Base-by-base conservation (phyloP, 139 green algal species). In the Chlorella sp. region DNA sequence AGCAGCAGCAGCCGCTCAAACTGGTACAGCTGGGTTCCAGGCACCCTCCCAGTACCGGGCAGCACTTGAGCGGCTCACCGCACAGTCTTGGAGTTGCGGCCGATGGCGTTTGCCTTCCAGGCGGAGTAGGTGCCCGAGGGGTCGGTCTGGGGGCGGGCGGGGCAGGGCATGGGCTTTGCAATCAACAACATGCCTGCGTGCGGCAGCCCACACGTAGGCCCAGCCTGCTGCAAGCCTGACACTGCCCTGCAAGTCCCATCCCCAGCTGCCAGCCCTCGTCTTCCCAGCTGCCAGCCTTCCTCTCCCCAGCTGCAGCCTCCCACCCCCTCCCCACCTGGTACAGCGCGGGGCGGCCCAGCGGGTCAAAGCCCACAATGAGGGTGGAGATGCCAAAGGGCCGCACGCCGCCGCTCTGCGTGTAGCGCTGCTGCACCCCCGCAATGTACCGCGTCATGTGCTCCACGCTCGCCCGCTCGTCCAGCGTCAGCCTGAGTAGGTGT, bases 71-170 rank as follows among this genome's bases (percentile, higher is more conserved):
- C n/a, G n/a, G 11, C 64, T 40, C 75, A 88, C 64, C 92, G 65
- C 77, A 98, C 93, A 36, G 95, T 97, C 86, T 99, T 99, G 68
- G 92, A 96, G 91, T 99, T 99, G 81, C 97, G 89, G 34, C 97
- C 97, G 67, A 98, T 99, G 9, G 97, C 95, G 73, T 98, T 98
- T 24, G 97, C 97, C 86, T 99, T 99, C 97, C 97, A 99, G 19
- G 93, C 96, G 13, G 93, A 96, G 92, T 95, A 98, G 64, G 94
- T 99, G 34, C 97, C 97, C 14, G 92, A 96, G 34, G 97, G 97
- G 84, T 99, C 97, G 43, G 97, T 99, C 90, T 99, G 46, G 7
- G 96, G 46, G n/a, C n/a, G n/a, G n/a, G n/a, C n/a, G n/a, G n/a
- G n/a, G n/a, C n/a, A n/a, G n/a, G n/a, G n/a, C n/a, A n/a, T n/a